Evolutionary conservation across 129 eudicot genomes (phyloP), one percentile per base, ranked within the genome.

Genomic region (Artemisia argyi): DNA sequence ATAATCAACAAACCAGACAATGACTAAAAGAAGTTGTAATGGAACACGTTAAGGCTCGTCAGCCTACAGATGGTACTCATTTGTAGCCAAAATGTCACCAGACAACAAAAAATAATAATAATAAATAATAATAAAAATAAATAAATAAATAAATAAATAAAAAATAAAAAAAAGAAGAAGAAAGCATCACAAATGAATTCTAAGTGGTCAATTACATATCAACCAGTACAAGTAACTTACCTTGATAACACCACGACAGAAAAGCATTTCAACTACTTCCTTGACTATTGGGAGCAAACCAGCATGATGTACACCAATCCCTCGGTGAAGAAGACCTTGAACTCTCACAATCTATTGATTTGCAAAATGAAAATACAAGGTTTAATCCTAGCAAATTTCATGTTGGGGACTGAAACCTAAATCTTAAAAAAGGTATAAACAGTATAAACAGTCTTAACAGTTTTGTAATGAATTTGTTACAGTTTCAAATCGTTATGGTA

Each of bases 211-310:
- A 39, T 39, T 39, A 39, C 46, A 39, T 39, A 39, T 39, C 46
- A 17, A 9, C 58, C 46, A 49, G 58, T 58, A 61, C 14, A 32
- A 22, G 35, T 24, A 73, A 48, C 68, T 75, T 78, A 83, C 99
- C 97, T 95, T 95, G 68, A 95, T 82, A 72, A 95, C 89, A 16
- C 99, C 99, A 67, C 97, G 96, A 73, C 99, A 95, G 78, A 95
- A 95, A 76, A 95, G 96, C 99, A 95, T 95, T 78, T 95, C 99
- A 51, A 95, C 96, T 32, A 95, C 99, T 86, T 95, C 99, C 85
- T 95, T 95, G 57, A 95, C 99, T 56, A 95, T 95, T 57, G 99
- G 99, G 53, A 95, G 97, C 67, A 95, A 75, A 6, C 99, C 99
- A 26, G 99, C 99, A 85, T 95, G 99, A 81, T 95, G 99, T 61